Conservation (phyloP, 2,329 filamentous ascomycete genomes). For the Scedosporium aurantiacum region DNA sequence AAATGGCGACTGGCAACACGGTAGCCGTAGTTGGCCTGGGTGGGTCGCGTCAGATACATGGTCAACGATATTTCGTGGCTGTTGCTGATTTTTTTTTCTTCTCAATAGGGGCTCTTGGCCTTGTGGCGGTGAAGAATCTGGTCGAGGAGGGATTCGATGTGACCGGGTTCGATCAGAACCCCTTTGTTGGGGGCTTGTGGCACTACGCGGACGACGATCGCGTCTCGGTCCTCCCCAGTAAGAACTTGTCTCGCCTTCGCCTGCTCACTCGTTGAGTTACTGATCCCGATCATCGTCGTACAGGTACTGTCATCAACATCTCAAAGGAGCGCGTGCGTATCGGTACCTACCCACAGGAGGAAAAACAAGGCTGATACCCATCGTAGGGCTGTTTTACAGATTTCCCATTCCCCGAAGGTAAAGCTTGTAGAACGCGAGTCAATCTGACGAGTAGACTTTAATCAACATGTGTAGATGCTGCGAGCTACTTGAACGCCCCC, state of each 20-base stretch:
- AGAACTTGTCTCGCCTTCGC: constrained; percentile 8
- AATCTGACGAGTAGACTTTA: background rate
- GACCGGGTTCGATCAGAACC: constrained; percentile 29
- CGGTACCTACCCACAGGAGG: background rate
- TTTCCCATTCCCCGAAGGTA: constrained; percentile 19
- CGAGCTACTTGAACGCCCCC: constrained; percentile 14
- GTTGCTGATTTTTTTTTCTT: background rate
- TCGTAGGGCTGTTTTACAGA: constrained; percentile 23
- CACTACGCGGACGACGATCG: constrained; percentile 26
- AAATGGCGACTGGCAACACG: too few species aligned
- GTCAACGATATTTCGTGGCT: too few species aligned
- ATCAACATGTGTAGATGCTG: constrained; percentile 9
- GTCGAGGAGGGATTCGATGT: constrained; percentile 32
- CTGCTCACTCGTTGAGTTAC: background rate
- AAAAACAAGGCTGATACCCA: too few species aligned
- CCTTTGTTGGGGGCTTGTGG: constrained; percentile 31
- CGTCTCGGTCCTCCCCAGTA: constrained; percentile 25
- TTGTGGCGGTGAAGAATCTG: constrained; percentile 30
- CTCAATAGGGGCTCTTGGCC: constrained; percentile 23
- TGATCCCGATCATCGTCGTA: background rate
- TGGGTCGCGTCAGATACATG: too few species aligned
- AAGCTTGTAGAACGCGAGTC: too few species aligned
- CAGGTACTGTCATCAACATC: constrained; percentile 20
- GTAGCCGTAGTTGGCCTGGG: too few species aligned
- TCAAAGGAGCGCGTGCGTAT: constrained; percentile 19